A percentile compares a stretch with the other conserved stretches of the same genome.
Conservation (phyloP, 768 basidiomycete species). For the Lactifluus rugatus region DNA sequence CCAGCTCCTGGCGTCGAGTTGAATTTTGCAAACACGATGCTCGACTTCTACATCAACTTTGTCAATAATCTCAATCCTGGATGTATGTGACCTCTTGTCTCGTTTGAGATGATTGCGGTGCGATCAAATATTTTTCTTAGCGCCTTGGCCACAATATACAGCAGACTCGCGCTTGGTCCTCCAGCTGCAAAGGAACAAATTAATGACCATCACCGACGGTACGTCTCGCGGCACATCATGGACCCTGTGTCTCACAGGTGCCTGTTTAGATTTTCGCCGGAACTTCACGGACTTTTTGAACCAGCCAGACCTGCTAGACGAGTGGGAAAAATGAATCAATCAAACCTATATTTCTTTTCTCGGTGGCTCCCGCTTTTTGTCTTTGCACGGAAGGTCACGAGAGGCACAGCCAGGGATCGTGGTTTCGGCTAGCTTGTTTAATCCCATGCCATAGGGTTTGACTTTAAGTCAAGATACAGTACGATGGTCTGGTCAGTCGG, state of each 20-base stretch:
- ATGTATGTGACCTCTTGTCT: conserved; percentile 26
- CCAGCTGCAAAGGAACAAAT: conserved; percentile 42
- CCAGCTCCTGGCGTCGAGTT: conserved; percentile 32
- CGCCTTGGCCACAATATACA: conserved; percentile 39
- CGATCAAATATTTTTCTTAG: conserved; percentile 23
- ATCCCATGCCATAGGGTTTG: background rate
- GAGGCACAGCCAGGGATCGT: background rate
- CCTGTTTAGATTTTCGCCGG: conserved; percentile 4
- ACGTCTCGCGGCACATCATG: conserved; percentile 7
- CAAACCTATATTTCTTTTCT: background rate
- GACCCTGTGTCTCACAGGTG: background rate
- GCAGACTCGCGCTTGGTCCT: conserved; percentile 30
- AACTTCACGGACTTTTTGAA: conserved; percentile 9
- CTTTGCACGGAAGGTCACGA: background rate
- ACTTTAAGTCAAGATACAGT: background rate
- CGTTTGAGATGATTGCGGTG: background rate
- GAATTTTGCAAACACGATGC: conserved; percentile 38
- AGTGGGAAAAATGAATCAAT: conserved; percentile 4
- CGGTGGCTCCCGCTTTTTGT: background rate
- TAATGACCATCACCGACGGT: conserved; percentile 49
- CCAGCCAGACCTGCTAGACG: background rate
- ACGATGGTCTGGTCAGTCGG: too few species aligned
- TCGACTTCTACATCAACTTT: conserved; percentile 49
- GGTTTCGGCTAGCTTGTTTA: background rate
- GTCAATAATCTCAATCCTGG: conserved; percentile 48